Conservation (phyloP, 768 basidiomycete genomes). For the Termitomyces sp. region DNA sequence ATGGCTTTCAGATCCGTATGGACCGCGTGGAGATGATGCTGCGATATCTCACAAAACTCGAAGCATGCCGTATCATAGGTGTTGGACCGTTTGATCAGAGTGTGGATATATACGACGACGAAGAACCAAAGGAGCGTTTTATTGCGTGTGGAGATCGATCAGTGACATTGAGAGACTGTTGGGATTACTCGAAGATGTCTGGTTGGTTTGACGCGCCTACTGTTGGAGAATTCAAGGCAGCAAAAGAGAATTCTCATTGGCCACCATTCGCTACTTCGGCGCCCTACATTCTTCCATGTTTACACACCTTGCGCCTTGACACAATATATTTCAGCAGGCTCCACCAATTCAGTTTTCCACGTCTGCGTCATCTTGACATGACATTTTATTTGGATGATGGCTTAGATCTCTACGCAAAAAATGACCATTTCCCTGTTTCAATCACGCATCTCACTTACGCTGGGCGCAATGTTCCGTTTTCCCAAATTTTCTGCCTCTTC, state of each 20-base stretch:
- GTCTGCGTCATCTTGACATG: neutral
- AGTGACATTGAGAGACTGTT: neutral
- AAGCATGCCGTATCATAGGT: neutral
- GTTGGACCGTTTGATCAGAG: neutral
- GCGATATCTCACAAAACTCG: neutral
- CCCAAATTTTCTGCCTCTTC: neutral
- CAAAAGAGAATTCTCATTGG: neutral
- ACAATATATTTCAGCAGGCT: neutral
- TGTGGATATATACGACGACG: neutral
- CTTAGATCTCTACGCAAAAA: neutral
- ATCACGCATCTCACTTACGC: neutral
- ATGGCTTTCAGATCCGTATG: neutral
- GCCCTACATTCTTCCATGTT: neutral
- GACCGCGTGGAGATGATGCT: neutral
- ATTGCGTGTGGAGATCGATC: neutral
- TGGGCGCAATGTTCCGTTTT: neutral
- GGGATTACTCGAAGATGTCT: neutral
- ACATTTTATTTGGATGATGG: neutral
- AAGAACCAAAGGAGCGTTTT: neutral
- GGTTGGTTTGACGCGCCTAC: neutral
- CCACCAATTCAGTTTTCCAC: neutral
- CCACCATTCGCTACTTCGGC: neutral
- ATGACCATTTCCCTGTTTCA: neutral
- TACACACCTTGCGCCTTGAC: neutral
- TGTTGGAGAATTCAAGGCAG: neutral